Base-by-base conservation (phyloP, 345 rosid genomes). In the Excoecaria cochinchinensis region DNA sequence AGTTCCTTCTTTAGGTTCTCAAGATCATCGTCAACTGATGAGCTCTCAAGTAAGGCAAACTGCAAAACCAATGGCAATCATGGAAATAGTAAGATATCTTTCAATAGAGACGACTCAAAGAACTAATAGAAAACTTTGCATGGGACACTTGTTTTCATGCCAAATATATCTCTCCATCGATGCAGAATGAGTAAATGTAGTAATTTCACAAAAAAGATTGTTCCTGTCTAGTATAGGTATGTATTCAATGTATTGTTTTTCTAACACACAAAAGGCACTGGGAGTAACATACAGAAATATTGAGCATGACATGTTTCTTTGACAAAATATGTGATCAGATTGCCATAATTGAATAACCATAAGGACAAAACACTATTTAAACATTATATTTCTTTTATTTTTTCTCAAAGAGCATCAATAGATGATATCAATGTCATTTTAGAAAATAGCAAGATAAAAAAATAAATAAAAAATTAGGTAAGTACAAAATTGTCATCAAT, bases 1-100 rank as follows among this genome's bases (percentile, higher is more conserved):
- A 89, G 83, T 77, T 91, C 91, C 71, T 83, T 89, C 88, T 90
- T 91, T 82, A 88, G 77, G 70, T 39, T 80, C 58, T 85, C 90
- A 73, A 91, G 91, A 84, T 91, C 97, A 70, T 87, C 89, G 31
- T 91, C 97, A 48, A 90, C 94, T 3, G 91, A 90, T 51, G 90
- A 71, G 73, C 86, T 79, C 82, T 91, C 97, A 42, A 89, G 94
- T 46, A 90, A 78, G 8, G 90, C 89, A 84, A 91, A 91, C 97
- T 91, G 85, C 78, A 81, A 64, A 25, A 72, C 4, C 65, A 24
- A 52, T 5, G 15, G 31, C 10, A 70, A 19, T 56, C 10, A 70
- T 25, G 22, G 39, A 56, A 76, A 70, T 39, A 3, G 14, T 42
- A 22, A 19, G 22, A 31, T 50, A 65, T 73, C 59, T 24, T 64